Evolutionary conservation across 768 basidiomycete species (phyloP).

Genomic region (Boletus pseudopeckii): DNA sequence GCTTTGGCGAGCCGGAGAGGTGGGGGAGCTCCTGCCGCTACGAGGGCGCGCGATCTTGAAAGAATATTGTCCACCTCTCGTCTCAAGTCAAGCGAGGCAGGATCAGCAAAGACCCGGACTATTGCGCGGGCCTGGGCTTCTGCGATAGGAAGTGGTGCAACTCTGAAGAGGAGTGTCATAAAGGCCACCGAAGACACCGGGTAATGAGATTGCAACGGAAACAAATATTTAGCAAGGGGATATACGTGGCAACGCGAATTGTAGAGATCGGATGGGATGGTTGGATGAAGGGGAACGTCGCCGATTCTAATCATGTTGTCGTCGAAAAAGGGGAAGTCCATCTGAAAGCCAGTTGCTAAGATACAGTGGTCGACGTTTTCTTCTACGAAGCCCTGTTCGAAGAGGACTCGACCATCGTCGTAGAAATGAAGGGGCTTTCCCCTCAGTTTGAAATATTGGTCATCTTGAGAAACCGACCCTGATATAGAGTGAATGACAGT

Average conservation of each 20-base stretch:
- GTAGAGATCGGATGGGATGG: slow-evolving; percentile 48
- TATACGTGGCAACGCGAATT: slow-evolving; percentile 68
- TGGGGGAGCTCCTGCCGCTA: slow-evolving; percentile 30
- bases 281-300: slow-evolving; percentile 44
- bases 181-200: slow-evolving; percentile 59
- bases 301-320: slow-evolving; percentile 33
- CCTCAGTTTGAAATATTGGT: slow-evolving; percentile 38
- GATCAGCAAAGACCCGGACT: slow-evolving; percentile 52
- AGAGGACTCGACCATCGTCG: slow-evolving; percentile 44
- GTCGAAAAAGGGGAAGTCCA: slow-evolving; percentile 60
- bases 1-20: slow-evolving; percentile 43
- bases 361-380: slow-evolving; percentile 58
- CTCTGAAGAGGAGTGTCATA: slow-evolving; percentile 53
- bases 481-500: slow-evolving; percentile 57
- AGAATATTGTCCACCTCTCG: slow-evolving; percentile 49
- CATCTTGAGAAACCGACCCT: slow-evolving; percentile 31
- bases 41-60: slow-evolving; percentile 45
- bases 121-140: slow-evolving; percentile 75
- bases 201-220: slow-evolving; percentile 51
- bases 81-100: slow-evolving; percentile 44
- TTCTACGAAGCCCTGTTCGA: slow-evolving; percentile 59
- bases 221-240: slow-evolving; percentile 68
- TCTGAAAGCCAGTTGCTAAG: slow-evolving; percentile 74
- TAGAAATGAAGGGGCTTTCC: slow-evolving; percentile 43
- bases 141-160: slow-evolving; percentile 72